Evolutionary conservation across 2,329 filamentous ascomycete species (phyloP), one percentile per base, ranked within the genome.

Genomic region (Aspergillus nomiae): DNA sequence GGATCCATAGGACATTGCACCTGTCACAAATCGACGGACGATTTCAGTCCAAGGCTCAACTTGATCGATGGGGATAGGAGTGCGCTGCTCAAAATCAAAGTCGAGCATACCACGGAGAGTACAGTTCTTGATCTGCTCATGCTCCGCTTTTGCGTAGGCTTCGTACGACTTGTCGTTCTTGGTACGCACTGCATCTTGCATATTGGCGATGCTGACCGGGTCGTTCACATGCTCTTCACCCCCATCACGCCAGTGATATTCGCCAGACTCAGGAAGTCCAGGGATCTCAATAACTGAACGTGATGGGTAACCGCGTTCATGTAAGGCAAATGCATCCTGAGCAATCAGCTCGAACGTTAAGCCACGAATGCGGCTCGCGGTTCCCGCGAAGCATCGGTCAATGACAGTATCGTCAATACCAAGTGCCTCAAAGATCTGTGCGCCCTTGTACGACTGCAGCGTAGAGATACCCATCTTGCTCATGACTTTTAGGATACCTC

Each of bases 401-500:
- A 98, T 92, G 54, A 98, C 94, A 24, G 86, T 85, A 77, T 97
- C 94, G 73, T 97, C 94, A 38, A 97, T 89, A 80, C 94, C 94
- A 50, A 98, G 90, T 56, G 94, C 93, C 78, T 98, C 94, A 71
- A 97, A 98, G 68, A 98, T 98, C 82, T 98, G 94, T 61, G 94
- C 94, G 75, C 94, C 94, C 84, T 98, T 98, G 85, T 98, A 98
- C 70, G 91, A 94, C 74, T 94, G 92, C 53, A 98, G 84, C 36
- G 94, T 98, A 8, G 94, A 97, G 68, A 98, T 98, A 83, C 94
- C 94, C 94, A 98, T 98, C 85, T 98, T 98, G 78, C 91, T 95
- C 94, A 98, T 98, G 77, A 98, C 94, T 81, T 98, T 98, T 67
- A 98, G 84, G 67, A 98, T 97, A 82, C 94, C 94, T 74, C 94